Evolutionary conservation across 2,329 filamentous ascomycete genomes (phyloP), one percentile per base, ranked within the genome.

Genomic region (Monosporascus cannonballus): DNA sequence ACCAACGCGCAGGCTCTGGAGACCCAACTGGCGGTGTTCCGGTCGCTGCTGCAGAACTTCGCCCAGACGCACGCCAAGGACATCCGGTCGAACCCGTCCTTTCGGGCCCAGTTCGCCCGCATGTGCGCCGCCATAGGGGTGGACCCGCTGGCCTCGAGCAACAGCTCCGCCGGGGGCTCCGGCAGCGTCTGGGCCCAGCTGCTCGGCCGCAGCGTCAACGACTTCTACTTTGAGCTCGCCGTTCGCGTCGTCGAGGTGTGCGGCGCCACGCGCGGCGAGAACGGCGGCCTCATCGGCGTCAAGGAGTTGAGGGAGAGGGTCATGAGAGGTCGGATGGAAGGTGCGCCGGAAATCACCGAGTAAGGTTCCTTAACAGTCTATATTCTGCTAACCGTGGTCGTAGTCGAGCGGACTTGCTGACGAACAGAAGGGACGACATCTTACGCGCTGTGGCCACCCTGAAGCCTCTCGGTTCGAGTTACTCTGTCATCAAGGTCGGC

Each of bases 41-140:
- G 96, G 66, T 94, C 90, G 18, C 81, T 96, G 11, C 84, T 99
- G 6, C 91, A 96, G 73, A 91, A 95, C 71, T 99, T 99, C 72
- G 90, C 92, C 45, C 81, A 93, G 65, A 96, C 93, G 48, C 94
- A 99, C 78, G 89, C 88, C 61, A 91, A 92, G 67, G 94, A 96
- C 64, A 99, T 99, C 55, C 92, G 93, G 58, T 96, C 91, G 2
- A 92, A 97, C 69, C 94, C 94, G 6, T 87, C 84, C 8, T 99
- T 99, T 71, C 90, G 94, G 56, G 91, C 93, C 36, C 93, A 99
- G 72, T 99, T 99, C 67, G 93, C 94, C 3, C 90, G 93, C 69
- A 99, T 99, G 94, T 99, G 94, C 74, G 85, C 91, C 64, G 91
- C 92, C 57, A 96, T 99, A 61, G 94, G 94, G 48, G 91, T 99